Base-by-base conservation (phyloP, 805 yeast species). In the Blastobotrys parvus region DNA sequence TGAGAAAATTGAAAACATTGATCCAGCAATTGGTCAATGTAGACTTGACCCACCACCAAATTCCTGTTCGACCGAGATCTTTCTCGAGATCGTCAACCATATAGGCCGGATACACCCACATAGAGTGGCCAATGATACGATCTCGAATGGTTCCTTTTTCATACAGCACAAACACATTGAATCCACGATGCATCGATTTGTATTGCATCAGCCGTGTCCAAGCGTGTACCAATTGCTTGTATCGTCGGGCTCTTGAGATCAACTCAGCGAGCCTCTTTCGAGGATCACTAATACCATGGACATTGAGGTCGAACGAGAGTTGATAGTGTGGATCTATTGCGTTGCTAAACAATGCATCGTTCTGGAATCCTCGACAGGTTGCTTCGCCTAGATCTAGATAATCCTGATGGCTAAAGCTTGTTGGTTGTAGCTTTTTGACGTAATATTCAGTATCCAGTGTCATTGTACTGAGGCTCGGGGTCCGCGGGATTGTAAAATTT, bases 261-360 rank as follows among this genome's bases (percentile, higher is more conserved):
- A 39, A 35, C 25, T 23, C 43, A 13, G 38, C 30, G 20, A 48
- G 39, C 19, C 52, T 13, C 21, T 35, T 38, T 2, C 42, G 18
- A 10, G 50, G 50, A 32, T 45, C 51, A 8, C 32, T 27, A 5
- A 41, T 44, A 8, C 37, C 29, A 4, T 41, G 30, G 20, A 42
- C 39, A 13, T 17, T 25, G 10, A 21, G 17, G 35, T 46, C 32
- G n/a, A 36, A 19, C 5, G 37, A 39, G 30, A 34, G 39, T 11
- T 21, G 27, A 20, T 40, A 43, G 18, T 30, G 20, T 3, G 45
- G 41, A 15, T 49, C 52, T 30, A 43, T 35, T 42, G 42, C 39
- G 15, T 39, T 37, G 10, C 11, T n/a, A 34, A 48, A 46, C 30
- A 41, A 17, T 3, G 21, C 30, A 20, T 46, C 47, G 3, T 40